Base-by-base conservation (phyloP, 176 grass and related monocot species). In the Triticum monococcum region DNA sequence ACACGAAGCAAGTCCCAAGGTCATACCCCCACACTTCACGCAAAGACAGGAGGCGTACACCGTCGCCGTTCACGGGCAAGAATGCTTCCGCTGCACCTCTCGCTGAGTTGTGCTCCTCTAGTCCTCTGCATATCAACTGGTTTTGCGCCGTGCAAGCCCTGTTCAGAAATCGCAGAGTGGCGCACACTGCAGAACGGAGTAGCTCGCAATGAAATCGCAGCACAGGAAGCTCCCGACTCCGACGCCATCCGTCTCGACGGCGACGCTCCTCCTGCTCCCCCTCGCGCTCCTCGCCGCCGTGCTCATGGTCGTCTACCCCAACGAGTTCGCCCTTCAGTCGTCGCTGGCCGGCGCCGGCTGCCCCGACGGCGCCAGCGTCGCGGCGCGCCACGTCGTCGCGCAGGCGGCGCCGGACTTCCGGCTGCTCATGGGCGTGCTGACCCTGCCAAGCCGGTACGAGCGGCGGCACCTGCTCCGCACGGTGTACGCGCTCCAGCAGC, bases 391-490 rank as follows among this genome's bases (percentile, higher is more conserved):
- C 46, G 48, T 14, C 48, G 45, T 38, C 52, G 61, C 46, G 50
- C 37, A 8, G 43, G 38, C 16, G 33, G 63, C 43, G 4, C 64
- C 66, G 2, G n/a, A 83, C 30, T 71, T 92, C 78, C 83, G 83
- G 24, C 78, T 92, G 33, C 90, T 88, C 28, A 68, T 91, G 45
- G 89, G 89, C 37, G 40, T 91, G 40, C 71, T 91, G 18, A 88
- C 86, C 7, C 46, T 83, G 16, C 54, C 86, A 7, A 68, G 80
- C 30, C 23, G 22, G 67, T 85, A 85, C 81, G 81, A 91, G 86
- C 89, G 89, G n/a, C 89, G 89, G 56, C 57, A 80, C 68, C 81
- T 91, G 45, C 46, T 91, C 32, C 89, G 89, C 75, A 78, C 24
- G 26, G 86, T 79, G 32, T 91, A 91, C 89, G 7, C 68, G 46